Conservation (phyloP, 495 filamentous ascomycete species). For the Penicillium herquei region DNA sequence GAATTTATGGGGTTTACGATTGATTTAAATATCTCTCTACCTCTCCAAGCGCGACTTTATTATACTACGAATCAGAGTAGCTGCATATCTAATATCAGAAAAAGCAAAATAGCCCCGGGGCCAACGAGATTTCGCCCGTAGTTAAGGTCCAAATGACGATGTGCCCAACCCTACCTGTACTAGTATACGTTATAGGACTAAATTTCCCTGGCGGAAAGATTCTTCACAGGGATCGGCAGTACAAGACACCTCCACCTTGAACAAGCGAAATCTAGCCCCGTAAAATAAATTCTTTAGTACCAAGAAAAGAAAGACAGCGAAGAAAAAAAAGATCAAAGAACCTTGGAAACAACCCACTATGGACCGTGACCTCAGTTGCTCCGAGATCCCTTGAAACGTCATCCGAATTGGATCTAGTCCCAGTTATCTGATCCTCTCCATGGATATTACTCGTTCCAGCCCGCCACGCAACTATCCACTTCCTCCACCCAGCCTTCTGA, state of each 20-base stretch:
- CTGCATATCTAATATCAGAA: background rate
- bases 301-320: too few relatives aligned
- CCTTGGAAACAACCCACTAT: constrained; percentile 12
- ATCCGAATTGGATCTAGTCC: constrained; percentile 20
- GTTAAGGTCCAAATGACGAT: too few relatives aligned
- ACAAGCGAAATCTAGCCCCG: background rate
- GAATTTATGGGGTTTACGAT: background rate
- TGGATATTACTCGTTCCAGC: constrained; percentile 24
- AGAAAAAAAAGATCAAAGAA: too few relatives aligned
- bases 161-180: too few relatives aligned
- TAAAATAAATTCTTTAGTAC: background rate
- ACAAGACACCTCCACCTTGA: background rate
- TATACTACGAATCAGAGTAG: background rate
- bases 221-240: background rate
- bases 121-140: too few relatives aligned
- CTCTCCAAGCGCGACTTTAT: background rate
- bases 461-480: constrained; percentile 23
- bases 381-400: constrained; percentile 20
- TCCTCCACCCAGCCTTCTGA: constrained; percentile 21
- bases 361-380: background rate
- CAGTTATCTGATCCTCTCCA: constrained; percentile 30
- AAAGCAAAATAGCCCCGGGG: background rate
- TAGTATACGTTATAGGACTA: too few relatives aligned
- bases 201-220: background rate
- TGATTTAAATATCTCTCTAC: background rate